These are phyloP conservation scores for Buddleja alternifolia DNA, from an alignment of 257 asterid genomes.

Conservation along the genomic window DNA sequence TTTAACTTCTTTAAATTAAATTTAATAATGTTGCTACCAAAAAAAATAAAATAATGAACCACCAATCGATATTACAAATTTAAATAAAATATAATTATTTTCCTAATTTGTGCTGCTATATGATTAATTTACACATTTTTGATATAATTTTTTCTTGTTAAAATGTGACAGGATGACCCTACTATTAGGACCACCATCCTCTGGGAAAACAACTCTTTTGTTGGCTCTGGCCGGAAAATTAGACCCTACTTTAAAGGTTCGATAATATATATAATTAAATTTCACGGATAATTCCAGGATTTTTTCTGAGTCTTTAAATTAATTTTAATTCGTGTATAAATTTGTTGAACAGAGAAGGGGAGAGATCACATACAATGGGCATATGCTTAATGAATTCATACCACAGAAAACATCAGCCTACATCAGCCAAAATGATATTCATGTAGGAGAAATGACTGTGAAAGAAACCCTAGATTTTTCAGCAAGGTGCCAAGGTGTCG, in stretches of 20 bases:
- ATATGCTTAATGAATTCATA: constrained; percentile 66
- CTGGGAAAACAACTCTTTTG: constrained; percentile 73
- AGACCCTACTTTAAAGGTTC: constrained; percentile 66
- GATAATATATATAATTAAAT: neutral
- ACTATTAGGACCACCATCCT: constrained; percentile 69
- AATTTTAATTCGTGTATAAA: neutral
- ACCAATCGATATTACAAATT: no score
- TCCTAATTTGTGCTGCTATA: neutral
- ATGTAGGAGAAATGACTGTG: constrained; percentile 93
- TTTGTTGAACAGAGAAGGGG: constrained; percentile 59
- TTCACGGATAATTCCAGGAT: neutral
- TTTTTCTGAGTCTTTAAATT: neutral
- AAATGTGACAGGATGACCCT: constrained; percentile 67
- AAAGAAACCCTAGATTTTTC: constrained; percentile 95
- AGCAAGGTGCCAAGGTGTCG: constrained; percentile 90
- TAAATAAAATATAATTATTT: no score
- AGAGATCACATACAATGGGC: constrained; percentile 85
- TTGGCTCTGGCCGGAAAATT: constrained; percentile 73
- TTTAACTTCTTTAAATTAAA: neutral
- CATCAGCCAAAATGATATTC: constrained; percentile 95
- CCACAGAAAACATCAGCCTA: constrained; percentile 93
- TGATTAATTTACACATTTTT: neutral
- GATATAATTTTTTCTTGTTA: neutral
- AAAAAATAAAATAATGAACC: no score
- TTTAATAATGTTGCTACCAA: no score